These are phyloP conservation scores for Phytophthora sojae DNA, from an alignment of 352 stramenopile genomes.

Conservation along the genomic window DNA sequence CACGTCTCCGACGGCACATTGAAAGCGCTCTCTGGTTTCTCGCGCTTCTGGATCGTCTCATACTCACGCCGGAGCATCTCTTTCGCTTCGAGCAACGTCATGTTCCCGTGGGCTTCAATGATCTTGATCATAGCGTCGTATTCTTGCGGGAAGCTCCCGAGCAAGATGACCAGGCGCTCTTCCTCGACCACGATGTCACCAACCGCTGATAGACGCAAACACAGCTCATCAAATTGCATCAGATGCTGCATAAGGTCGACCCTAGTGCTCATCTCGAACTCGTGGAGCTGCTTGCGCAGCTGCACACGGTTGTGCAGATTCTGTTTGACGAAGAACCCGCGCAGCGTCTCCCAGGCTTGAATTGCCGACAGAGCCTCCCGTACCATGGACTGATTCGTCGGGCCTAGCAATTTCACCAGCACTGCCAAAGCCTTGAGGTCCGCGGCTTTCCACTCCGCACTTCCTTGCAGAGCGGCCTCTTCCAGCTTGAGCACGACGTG, in stretches of 20 bases:
- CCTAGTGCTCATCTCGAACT: neutral
- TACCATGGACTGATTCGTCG: neutral
- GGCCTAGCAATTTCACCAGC: neutral
- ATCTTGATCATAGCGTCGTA: neutral
- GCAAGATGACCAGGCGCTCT: neutral
- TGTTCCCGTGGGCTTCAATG: neutral
- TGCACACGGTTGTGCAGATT: constrained; percentile 4
- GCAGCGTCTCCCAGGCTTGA: neutral
- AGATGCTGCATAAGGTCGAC: neutral
- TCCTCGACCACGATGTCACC: neutral
- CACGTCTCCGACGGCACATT: neutral
- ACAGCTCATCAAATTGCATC: neutral
- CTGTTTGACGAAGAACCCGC: neutral
- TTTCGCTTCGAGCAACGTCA: neutral
- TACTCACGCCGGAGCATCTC: constrained; percentile 3
- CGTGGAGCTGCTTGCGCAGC: constrained; percentile 2
- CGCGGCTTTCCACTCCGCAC: neutral
- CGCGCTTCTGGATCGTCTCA: neutral
- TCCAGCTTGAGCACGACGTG: neutral
- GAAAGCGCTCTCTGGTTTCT: neutral
- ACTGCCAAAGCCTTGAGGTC: neutral
- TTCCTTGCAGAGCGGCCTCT: neutral
- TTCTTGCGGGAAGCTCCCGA: neutral
- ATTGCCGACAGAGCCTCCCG: neutral
- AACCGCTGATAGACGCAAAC: neutral